A percentile compares a stretch with the other conserved stretches of the same genome.
phyloP scores from a whole-genome alignment of 495 filamentous ascomycete species.

The Apiosordaria backusii region DNA sequence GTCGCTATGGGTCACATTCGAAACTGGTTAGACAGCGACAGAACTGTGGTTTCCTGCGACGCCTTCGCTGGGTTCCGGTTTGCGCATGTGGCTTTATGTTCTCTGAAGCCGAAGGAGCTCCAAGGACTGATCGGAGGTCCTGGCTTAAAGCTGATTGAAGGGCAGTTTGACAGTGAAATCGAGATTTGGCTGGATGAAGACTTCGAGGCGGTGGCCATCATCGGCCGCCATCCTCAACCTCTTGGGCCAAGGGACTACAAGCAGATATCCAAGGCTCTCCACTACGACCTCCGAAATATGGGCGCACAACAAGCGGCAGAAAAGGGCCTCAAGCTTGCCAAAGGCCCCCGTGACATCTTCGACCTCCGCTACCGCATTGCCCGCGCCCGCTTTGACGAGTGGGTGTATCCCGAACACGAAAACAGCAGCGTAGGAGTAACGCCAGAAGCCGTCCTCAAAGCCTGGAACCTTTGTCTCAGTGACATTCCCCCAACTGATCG shows the following conservation, averaged over 20 bases:
- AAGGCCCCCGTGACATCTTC: conserved; percentile 3
- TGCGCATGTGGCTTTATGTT: conserved; percentile 6
- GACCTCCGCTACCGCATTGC: conserved; percentile 9
- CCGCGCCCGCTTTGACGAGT: conserved; percentile 5
- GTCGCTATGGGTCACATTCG: conserved; percentile 1
- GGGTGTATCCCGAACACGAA: conserved; percentile 4
- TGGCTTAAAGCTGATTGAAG: background rate
- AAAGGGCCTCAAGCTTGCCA: conserved; percentile 2
- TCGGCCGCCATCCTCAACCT: background rate
- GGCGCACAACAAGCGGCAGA: conserved; percentile 1
- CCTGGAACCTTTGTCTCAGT: conserved; percentile 2
- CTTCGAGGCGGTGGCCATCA: background rate
- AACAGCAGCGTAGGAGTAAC: background rate
- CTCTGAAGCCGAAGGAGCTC: background rate
- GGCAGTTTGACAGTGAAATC: background rate
- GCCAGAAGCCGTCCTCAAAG: background rate
- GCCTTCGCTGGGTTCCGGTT: conserved; percentile 2
- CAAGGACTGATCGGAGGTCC: background rate
- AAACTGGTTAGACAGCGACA: conserved; percentile 3
- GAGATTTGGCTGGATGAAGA: background rate
- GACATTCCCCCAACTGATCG: background rate
- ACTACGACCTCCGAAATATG: conserved; percentile 7
- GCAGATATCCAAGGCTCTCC: conserved; percentile 4
- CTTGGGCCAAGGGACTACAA: conserved; percentile 3
- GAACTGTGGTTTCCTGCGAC: background rate